Percentiles rank a stretch among this genome's conserved stretches.
These are phyloP conservation scores for Rusavskia elegans DNA, from an alignment of 495 filamentous ascomycete species.

Conservation along the genomic window DNA sequence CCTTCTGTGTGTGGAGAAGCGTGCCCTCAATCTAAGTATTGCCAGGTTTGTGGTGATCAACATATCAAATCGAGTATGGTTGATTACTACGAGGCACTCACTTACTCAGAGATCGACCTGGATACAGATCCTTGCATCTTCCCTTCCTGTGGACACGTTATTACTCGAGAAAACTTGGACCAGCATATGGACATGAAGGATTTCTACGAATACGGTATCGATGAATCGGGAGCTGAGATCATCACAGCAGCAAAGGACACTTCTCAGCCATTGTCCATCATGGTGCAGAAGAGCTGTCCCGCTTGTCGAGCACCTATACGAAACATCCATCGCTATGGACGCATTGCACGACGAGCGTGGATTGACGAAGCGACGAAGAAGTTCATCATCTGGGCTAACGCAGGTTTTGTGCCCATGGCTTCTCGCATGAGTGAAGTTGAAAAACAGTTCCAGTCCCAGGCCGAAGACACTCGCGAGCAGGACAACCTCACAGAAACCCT, in stretches of 20 bases:
- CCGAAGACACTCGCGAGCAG: not conserved
- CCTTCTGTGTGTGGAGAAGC: conserved; percentile 52
- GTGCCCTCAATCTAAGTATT: conserved; percentile 40
- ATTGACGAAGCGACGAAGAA: conserved; percentile 56
- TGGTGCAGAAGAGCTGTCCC: conserved; percentile 39
- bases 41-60: conserved; percentile 35
- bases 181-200: conserved; percentile 43
- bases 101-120: conserved; percentile 41
- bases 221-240: conserved; percentile 24
- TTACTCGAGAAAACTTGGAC: conserved; percentile 48
- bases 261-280: conserved; percentile 32
- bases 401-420: conserved; percentile 32
- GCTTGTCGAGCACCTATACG: conserved; percentile 46
- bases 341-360: conserved; percentile 44
- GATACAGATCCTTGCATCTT: conserved; percentile 45
- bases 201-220: conserved; percentile 27
- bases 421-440: conserved; percentile 16
- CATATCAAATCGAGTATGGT: conserved; percentile 30
- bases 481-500: no score
- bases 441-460: not conserved
- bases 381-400: conserved; percentile 38
- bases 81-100: conserved; percentile 33
- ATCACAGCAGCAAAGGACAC: conserved; percentile 26
- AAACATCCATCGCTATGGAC: conserved; percentile 47
- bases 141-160: conserved; percentile 48